phyloP scores from a whole-genome alignment of 352 stramenopile genomes.

The Saprolegnia diclina region DNA sequence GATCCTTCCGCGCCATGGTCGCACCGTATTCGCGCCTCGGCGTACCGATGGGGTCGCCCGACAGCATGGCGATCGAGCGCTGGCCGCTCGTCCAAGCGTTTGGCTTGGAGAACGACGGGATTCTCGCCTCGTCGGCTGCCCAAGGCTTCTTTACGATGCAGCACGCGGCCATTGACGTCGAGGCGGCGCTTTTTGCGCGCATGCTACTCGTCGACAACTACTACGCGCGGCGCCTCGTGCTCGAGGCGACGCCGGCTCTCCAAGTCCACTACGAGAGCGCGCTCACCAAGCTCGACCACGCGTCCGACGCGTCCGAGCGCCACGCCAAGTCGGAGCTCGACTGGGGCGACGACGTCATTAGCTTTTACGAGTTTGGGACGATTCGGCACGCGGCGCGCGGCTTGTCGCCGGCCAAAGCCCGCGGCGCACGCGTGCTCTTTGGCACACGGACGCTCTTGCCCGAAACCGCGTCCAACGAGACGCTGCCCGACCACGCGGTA shows the following conservation, averaged over 20 bases:
- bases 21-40: conserved; percentile 40
- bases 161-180: conserved; percentile 56
- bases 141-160: conserved; percentile 78
- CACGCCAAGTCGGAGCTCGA: conserved; percentile 45
- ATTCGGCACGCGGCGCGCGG: conserved; percentile 51
- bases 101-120: conserved; percentile 39
- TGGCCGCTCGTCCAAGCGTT: conserved; percentile 74
- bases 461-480: conserved; percentile 33
- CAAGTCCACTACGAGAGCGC: conserved; percentile 59
- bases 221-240: conserved; percentile 43
- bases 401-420: conserved; percentile 29
- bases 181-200: conserved; percentile 32
- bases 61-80: conserved; percentile 59
- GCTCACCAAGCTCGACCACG: conserved; percentile 60
- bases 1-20: conserved; percentile 61
- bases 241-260: conserved; percentile 51
- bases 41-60: conserved; percentile 43
- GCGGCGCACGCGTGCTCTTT: conserved; percentile 58
- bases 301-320: conserved; percentile 41
- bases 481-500: conserved; percentile 8
- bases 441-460: conserved; percentile 39
- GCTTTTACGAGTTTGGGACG: conserved; percentile 76
- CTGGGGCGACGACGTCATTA: conserved; percentile 58
- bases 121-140: conserved; percentile 9
- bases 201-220: conserved; percentile 53